Evolutionary conservation across 306 rosid genomes (phyloP).

Genomic region (Erythrophleum fordii): DNA sequence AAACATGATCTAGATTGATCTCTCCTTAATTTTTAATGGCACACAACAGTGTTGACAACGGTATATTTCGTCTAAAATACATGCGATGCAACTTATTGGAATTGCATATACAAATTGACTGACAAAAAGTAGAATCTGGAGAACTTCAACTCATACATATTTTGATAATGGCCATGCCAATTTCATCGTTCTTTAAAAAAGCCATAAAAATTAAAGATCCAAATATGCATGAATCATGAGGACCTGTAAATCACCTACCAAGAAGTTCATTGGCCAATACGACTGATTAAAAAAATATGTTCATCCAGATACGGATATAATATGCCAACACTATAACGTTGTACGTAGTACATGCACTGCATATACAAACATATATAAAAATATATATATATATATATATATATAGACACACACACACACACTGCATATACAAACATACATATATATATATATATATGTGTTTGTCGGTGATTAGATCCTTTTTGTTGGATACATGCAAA

Average conservation of each 20-base stretch:
- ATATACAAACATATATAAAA: not conserved
- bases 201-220: not conserved
- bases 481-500: not conserved
- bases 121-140: not conserved
- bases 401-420: too few relatives aligned
- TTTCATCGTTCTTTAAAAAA: not conserved
- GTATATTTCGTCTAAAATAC: not conserved
- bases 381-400: too few relatives aligned
- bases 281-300: not conserved
- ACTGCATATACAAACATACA: too few relatives aligned
- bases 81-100: not conserved
- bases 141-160: not conserved
- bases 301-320: too few relatives aligned
- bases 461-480: not conserved
- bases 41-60: not conserved
- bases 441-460: too few relatives aligned
- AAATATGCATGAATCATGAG: not conserved
- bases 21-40: not conserved
- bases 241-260: not conserved
- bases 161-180: not conserved
- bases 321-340: not conserved
- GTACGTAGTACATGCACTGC: not conserved
- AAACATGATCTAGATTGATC: not conserved
- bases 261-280: not conserved
- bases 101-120: not conserved